Evolutionary conservation across 768 basidiomycete genomes (phyloP).

Genomic region (Lepiota brunneoincarnata): DNA sequence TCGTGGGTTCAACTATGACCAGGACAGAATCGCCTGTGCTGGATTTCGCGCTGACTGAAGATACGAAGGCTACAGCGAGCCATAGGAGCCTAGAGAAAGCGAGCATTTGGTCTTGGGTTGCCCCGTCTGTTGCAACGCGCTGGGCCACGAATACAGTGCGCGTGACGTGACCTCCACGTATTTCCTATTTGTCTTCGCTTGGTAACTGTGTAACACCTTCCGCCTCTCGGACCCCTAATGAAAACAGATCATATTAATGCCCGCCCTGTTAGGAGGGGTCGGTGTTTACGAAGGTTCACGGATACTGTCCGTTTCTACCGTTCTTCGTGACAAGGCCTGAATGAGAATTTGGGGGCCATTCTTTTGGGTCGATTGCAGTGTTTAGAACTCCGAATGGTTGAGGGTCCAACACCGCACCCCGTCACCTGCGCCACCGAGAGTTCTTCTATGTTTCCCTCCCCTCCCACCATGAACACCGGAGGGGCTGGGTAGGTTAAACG

Average conservation of each 20-base stretch:
- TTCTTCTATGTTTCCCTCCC: no score
- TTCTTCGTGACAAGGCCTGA: no score
- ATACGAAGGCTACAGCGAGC: constrained; percentile 27
- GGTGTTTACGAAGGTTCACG: no score
- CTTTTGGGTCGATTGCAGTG: no score
- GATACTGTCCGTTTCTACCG: no score
- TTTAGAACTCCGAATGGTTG: no score
- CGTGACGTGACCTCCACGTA: constrained; percentile 25
- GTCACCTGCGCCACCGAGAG: no score
- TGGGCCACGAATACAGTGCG: constrained; percentile 8
- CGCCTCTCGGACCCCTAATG: not conserved
- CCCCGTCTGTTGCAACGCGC: constrained; percentile 3
- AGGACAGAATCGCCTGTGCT: constrained; percentile 82
- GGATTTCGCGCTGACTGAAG: constrained; percentile 54
- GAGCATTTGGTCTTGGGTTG: constrained; percentile 30
- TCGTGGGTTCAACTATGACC: constrained; percentile 74
- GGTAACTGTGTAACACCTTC: constrained; percentile 16
- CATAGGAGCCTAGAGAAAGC: constrained; percentile 32
- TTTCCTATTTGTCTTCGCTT: constrained; percentile 22
- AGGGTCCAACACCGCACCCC: no score
- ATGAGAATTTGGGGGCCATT: no score
- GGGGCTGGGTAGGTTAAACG: no score
- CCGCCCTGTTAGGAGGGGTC: no score
- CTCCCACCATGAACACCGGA: no score
- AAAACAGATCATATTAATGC: not conserved